phyloP scores from a whole-genome alignment of 768 basidiomycete genomes.

The Leccinum subgranulosum region DNA sequence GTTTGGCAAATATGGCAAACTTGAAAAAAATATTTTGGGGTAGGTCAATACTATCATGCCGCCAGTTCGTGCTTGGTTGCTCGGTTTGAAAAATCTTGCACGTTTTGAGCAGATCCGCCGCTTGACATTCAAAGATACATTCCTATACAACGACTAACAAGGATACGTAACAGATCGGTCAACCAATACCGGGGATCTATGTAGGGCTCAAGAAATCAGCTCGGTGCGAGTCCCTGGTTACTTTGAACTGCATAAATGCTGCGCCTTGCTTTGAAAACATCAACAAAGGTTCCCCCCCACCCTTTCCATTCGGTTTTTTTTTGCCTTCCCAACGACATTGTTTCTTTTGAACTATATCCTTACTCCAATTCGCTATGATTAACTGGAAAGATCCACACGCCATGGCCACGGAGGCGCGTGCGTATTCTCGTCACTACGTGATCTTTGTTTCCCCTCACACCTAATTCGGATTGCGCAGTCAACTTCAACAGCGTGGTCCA shows the following conservation, averaged over 20 bases:
- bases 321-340: conserved; percentile 2
- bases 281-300: conserved; percentile 2
- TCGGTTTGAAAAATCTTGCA: background rate
- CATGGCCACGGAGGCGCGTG: conserved; percentile 23
- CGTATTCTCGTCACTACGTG: conserved; percentile 4
- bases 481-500: conserved; percentile 60
- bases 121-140: background rate
- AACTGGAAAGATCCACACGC: conserved; percentile 23
- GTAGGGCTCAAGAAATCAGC: conserved; percentile 4
- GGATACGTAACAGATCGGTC: conserved; percentile 18
- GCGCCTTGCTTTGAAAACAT: background rate
- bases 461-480: conserved; percentile 32
- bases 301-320: conserved; percentile 5
- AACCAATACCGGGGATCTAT: conserved; percentile 9
- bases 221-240: conserved; percentile 20
- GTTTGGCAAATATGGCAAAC: background rate
- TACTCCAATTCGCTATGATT: conserved; percentile 22
- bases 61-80: background rate
- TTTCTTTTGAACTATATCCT: conserved; percentile 9
- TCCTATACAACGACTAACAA: background rate
- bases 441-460: background rate
- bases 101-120: background rate
- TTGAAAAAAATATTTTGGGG: background rate
- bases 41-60: background rate
- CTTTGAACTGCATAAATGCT: conserved; percentile 22